A percentile compares a stretch with the other conserved stretches of the same genome.
Conservation (phyloP, 768 basidiomycete genomes). For the Suillus tomentosus region DNA sequence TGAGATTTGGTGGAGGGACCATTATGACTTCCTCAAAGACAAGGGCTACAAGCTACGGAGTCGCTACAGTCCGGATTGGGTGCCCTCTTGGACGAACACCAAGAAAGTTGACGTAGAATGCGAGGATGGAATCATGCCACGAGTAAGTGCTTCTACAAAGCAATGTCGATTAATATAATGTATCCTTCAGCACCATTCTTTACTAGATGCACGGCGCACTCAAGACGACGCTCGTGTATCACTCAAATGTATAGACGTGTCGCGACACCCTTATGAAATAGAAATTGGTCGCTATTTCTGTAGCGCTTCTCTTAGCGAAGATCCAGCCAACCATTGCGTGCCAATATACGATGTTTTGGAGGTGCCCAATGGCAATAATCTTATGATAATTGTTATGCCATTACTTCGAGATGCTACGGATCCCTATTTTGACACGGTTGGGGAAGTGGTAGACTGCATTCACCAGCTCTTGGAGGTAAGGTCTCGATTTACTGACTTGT, state of each 20-base stretch:
- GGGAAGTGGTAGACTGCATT: conserved; percentile 27
- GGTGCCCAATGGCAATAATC: neutral
- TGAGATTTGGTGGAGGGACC: conserved; percentile 8
- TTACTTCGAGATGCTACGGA: conserved; percentile 18
- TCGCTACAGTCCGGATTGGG: conserved; percentile 22
- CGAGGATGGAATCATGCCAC: neutral
- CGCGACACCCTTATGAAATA: conserved; percentile 20
- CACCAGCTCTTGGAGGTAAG: conserved; percentile 16
- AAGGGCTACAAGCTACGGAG: conserved; percentile 21
- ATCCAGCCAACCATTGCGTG: conserved; percentile 25
- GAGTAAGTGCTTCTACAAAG: neutral
- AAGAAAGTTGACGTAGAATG: neutral
- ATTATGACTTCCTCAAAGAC: conserved; percentile 14
- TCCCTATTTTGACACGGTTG: conserved; percentile 22
- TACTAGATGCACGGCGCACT: neutral
- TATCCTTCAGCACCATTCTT: neutral
- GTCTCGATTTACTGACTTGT: neutral
- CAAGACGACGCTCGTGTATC: conserved; percentile 19
- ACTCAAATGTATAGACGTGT: neutral
- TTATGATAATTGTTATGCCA: conserved; percentile 30
- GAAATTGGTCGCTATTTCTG: conserved; percentile 11
- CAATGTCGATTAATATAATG: neutral
- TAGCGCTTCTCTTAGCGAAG: neutral
- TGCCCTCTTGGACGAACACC: conserved; percentile 23
- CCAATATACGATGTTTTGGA: conserved; percentile 23